Base-by-base conservation (phyloP, 208 protist species). In the Crithidia bombi region DNA sequence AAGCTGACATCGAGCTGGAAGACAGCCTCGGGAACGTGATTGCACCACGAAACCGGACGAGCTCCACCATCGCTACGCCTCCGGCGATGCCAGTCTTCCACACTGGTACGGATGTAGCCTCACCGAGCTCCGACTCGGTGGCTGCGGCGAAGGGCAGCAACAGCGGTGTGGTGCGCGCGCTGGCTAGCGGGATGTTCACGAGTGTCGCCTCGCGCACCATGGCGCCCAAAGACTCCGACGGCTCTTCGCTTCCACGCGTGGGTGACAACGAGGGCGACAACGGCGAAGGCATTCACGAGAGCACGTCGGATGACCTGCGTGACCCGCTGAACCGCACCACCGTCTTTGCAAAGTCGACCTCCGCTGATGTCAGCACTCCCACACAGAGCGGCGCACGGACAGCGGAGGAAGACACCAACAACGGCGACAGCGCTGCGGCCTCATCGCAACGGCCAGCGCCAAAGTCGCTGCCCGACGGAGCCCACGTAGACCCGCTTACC, bases 1-100 rank as follows among this genome's bases (percentile, higher is more conserved):
- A 54, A 2, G 41, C 44, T 5, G 43, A 65, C 17, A n/a, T 51
- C 5, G 58, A 65, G 17, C 30, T 51, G 19, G 58, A 52, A 44
- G 43, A 25, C 26, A 54, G 30, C 30, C 6, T 26, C 1, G 58
- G 15, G 11, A 65, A 54, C 58, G 10, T 1, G 3, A 63, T n/a
- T n/a, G 50, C 56, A 25, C 2, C n/a, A 30, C 21, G 23, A 11
- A 41, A 46, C 12, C 32, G 19, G 38, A 28, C 41, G 15, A 23
- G 5, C 12, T 41, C 58, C 11, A 17, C 38, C 14, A 28, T 30
- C 7, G 25, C 26, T n/a, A 35, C 33, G 23, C 36, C 54, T 0
- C 23, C 36, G n/a, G 21, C 28, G 2, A 23, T 28, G 33, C 21
- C 38, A 41, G 21, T 26, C 33, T 44, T 58, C 3, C 5, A 17